Base-by-base conservation (phyloP, 2,329 filamentous ascomycete genomes). In the Venturia asperata region DNA sequence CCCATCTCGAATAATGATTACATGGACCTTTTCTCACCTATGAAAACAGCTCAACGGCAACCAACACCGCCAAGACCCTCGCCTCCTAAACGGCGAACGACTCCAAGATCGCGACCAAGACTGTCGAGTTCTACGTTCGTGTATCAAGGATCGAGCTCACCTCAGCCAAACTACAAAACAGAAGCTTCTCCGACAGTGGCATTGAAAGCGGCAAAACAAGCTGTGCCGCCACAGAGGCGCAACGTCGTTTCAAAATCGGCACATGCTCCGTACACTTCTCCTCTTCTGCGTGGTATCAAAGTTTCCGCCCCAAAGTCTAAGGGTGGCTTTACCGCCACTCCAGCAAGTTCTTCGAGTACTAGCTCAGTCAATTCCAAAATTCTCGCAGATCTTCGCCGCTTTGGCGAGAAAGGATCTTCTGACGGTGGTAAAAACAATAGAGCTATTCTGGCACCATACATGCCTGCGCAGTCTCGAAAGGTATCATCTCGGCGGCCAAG, bases 11-110 rank as follows among this genome's bases (percentile, higher is more conserved):
- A 19, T 62, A 30, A 66, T 63, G 17, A 63, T 61, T 73, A 73
- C 39, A 66, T 73, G 47, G 75, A 76, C 65, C 68, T 77, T 9
- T 76, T 77, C 67, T 75, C 75, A 0, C 72, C 75, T 3, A 67
- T 72, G 2, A 75, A 74, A 64, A 64, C 19, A 52, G 17, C 42
- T 11, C 42, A 13, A 30, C 21, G 37, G 43, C 42, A 66, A 2
- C 41, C 65, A n/a, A 60, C 65, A n/a, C 65, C 61, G 43, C 34
- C 45, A 56, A 47, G 43, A 47, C 65, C 47, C 63, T 49, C 41
- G 11, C 63, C 41, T 39, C 60, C 67, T 39, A 67, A 61, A 34
- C 55, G 66, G 6, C 56, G 62, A 21, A 71, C 67, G 60, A 69
- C 69, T 62, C 66, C 68, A 30, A 66, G 69, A 52, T 55, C 62